Evolutionary conservation across 2,329 filamentous ascomycete species (phyloP), one percentile per base, ranked within the genome.

Genomic region (Cercospora brassicicola): DNA sequence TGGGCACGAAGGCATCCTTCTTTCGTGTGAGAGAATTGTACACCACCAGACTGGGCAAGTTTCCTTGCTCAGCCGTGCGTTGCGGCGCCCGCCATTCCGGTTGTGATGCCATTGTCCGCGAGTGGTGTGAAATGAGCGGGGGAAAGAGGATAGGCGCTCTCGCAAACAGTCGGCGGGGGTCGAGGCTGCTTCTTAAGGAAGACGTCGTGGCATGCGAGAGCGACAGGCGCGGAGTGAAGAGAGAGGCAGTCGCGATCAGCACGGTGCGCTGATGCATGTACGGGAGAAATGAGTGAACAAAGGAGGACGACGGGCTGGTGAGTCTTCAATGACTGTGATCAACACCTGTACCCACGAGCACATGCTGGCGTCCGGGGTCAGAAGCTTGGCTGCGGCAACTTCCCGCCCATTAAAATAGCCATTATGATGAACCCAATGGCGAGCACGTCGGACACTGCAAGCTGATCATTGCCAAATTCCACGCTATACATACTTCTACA

Each of bases 21-120:
- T 84, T 84, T 69, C 91, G 87, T 10, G 92, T 91, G 75, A 96
- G 83, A 5, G 91, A 93, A 81, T 95, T 96, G 84, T 90, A 92
- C 72, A 96, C 84, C 77, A 88, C 90, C 74, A 96, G 83, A 59
- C 87, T 80, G n/a, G 86, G 84, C 56, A 84, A 72, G 11, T 76
- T 71, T 15, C 75, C 74, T 67, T 67, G 70, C 65, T 73, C 69
- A 73, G 59, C 59, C 69, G 67, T 69, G 71, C 67, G 66, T 78
- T 74, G 73, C 72, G 76, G 77, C 73, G 76, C 71, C 61, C 67
- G 72, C 77, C 77, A 79, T 76, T 71, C 72, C 68, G 76, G 75
- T 68, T 74, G 73, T 62, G 65, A 64, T 13, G 61, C 67, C 60
- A 60, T 70, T 62, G 60, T 28, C 48, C 62, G 26, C 26, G n/a